Evolutionary conservation across 2,329 filamentous ascomycete species (phyloP).

Genomic region (Colletotrichum magnum): DNA sequence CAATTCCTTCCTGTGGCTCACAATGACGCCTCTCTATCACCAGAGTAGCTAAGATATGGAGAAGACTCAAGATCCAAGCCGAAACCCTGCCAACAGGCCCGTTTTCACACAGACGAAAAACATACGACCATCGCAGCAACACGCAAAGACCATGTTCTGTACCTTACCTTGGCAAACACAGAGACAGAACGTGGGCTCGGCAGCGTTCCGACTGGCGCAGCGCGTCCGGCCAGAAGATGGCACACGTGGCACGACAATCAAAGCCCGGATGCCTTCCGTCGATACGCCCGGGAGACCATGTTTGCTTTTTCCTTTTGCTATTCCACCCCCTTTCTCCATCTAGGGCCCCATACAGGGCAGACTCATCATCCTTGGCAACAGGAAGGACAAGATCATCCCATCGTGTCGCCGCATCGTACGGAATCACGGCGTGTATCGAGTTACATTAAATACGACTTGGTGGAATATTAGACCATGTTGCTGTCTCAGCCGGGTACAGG

Average conservation of each 20-base stretch:
- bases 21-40: no score
- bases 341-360: no score
- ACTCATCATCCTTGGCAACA: neutral
- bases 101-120: no score
- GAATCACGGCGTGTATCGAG: neutral
- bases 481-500: constrained; percentile 18
- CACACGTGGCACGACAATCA: neutral
- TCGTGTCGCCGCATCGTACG: neutral
- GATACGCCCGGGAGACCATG: neutral
- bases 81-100: no score
- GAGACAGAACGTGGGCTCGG: neutral
- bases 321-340: neutral
- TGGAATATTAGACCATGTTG: neutral
- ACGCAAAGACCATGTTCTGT: no score
- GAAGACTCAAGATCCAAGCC: no score
- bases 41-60: no score
- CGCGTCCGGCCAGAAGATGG: neutral
- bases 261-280: neutral
- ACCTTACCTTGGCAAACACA: neutral
- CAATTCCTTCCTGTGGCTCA: no score
- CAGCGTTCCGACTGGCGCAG: neutral
- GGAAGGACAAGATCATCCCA: neutral
- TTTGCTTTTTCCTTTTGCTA: neutral
- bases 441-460: neutral
- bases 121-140: no score